Conservation (phyloP, 176 grass and related monocot genomes). For the Triticum monococcum region DNA sequence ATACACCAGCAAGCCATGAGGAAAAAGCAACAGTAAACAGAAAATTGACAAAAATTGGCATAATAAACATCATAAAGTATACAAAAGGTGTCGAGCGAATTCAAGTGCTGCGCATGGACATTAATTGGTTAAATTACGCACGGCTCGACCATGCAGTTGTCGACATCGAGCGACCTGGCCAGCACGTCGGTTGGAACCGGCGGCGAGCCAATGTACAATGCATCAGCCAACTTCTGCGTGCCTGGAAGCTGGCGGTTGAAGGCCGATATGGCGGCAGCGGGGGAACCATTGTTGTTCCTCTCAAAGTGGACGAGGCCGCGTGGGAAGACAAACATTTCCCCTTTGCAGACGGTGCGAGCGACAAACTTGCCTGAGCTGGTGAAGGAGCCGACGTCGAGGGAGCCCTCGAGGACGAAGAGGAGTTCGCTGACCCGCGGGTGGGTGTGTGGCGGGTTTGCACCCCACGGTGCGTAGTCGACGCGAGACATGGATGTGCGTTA, state of each 20-base stretch:
- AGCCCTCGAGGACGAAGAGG: conserved; percentile 35
- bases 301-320: conserved; percentile 42
- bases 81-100: not conserved
- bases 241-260: conserved; percentile 73
- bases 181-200: conserved; percentile 47
- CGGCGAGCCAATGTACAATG: conserved; percentile 46
- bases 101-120: not conserved
- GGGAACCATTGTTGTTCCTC: not conserved
- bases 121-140: not conserved
- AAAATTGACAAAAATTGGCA: no score
- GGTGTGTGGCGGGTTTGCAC: conserved; percentile 39
- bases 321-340: conserved; percentile 42
- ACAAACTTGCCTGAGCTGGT: conserved; percentile 25
- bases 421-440: conserved; percentile 52
- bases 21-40: no score
- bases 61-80: no score
- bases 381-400: conserved; percentile 43
- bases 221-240: conserved; percentile 37
- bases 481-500: conserved; percentile 27
- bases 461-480: conserved; percentile 39
- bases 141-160: conserved; percentile 40
- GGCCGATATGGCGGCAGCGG: conserved; percentile 38
- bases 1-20: no score
- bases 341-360: conserved; percentile 31
- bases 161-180: conserved; percentile 47